phyloP scores from a whole-genome alignment of 106 monocot species.

The Agapanthus africanus region DNA sequence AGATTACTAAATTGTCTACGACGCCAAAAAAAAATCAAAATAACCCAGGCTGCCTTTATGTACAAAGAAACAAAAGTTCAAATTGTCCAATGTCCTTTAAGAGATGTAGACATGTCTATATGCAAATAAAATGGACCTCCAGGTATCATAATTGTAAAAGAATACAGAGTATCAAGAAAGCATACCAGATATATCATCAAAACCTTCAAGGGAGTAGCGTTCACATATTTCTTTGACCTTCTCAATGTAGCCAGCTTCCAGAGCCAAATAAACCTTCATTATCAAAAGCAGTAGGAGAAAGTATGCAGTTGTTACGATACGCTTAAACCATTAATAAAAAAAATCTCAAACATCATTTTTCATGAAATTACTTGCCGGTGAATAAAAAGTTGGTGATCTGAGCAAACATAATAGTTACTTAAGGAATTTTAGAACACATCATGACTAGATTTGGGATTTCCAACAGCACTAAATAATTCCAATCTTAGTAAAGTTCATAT shows the following conservation, averaged over 20 bases:
- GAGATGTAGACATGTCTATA: background rate
- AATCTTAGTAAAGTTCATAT: background rate
- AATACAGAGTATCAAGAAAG: background rate
- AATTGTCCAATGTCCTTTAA: background rate
- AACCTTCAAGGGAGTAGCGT: conserved; percentile 85
- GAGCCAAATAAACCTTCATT: conserved; percentile 77
- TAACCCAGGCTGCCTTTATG: background rate
- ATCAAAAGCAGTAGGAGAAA: conserved; percentile 7
- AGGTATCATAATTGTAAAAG: too few species aligned
- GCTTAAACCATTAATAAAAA: background rate
- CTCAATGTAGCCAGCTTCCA: conserved; percentile 92
- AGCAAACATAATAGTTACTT: background rate
- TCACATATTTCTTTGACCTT: conserved; percentile 86
- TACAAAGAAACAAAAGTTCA: background rate
- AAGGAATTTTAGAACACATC: background rate
- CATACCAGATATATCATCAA: conserved; percentile 55
- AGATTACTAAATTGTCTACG: background rate
- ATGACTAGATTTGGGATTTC: background rate
- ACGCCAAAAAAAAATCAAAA: background rate
- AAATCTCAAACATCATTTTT: background rate
- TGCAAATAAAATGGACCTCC: background rate
- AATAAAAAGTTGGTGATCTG: background rate
- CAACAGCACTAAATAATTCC: background rate
- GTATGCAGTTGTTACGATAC: background rate
- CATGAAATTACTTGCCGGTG: background rate